Evolutionary conservation across 176 grass and related monocot species (phyloP).

Genomic region (Pontederia paniculata): DNA sequence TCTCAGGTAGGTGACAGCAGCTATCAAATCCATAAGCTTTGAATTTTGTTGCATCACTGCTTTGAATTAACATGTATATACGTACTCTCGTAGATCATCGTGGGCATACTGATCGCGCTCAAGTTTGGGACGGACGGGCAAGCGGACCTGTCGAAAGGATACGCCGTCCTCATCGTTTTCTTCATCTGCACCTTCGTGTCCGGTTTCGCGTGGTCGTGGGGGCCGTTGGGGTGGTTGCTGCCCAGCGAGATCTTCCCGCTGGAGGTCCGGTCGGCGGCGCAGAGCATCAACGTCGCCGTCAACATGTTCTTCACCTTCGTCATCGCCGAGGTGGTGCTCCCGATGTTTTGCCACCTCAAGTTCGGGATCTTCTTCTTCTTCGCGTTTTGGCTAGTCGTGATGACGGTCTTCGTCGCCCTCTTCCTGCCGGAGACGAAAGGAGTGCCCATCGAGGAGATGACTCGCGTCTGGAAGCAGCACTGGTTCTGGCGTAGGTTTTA

Average conservation of each 20-base stretch:
- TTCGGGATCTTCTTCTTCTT: slow-evolving; percentile 96
- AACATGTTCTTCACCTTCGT: too few relatives aligned
- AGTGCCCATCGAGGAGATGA: too few relatives aligned
- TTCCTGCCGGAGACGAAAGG: too few relatives aligned
- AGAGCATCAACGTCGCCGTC: too few relatives aligned
- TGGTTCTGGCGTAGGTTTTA: too few relatives aligned
- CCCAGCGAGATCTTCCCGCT: too few relatives aligned
- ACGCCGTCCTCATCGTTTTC: slow-evolving; percentile 54
- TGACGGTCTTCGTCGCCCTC: slow-evolving; percentile 57
- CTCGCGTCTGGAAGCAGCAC: too few relatives aligned
- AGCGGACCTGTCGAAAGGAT: slow-evolving; percentile 46
- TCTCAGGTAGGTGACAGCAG: slow-evolving; percentile 38
- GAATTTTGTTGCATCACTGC: too few relatives aligned
- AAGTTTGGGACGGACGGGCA: slow-evolving; percentile 56
- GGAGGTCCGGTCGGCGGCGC: too few relatives aligned
- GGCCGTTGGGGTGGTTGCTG: slow-evolving; percentile 71
- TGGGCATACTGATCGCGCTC: slow-evolving; percentile 50
- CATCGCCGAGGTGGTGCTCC: too few relatives aligned
- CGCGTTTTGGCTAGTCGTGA: slow-evolving; percentile 51
- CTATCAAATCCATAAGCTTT: background rate
- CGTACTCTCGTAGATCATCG: slow-evolving; percentile 45
- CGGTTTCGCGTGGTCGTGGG: slow-evolving; percentile 85
- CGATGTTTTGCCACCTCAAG: too few relatives aligned
- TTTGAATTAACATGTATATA: too few relatives aligned
- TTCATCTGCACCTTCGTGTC: slow-evolving; percentile 76